Percentiles rank a stretch among this genome's conserved stretches.
These are phyloP conservation scores for Candida sp. DNA, from an alignment of 1,139 yeast species.

Conservation along the genomic window DNA sequence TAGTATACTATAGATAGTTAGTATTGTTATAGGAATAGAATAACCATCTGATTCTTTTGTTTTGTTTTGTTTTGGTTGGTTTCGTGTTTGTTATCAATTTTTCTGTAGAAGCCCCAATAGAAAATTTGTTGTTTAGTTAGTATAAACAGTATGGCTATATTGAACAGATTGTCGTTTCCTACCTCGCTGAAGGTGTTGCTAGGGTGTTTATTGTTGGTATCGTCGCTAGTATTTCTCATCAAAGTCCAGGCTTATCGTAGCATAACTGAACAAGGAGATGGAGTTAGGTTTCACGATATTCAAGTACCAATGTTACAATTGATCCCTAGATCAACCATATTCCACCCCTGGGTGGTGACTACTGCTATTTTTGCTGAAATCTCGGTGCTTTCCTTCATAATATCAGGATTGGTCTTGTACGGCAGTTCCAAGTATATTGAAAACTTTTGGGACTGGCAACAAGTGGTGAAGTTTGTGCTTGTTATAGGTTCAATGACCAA, in stretches of 20 bases:
- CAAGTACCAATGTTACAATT: slow-evolving; percentile 64
- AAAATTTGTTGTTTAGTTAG: no score
- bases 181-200: slow-evolving; percentile 27
- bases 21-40: no score
- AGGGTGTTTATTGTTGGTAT: slow-evolving; percentile 18
- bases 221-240: slow-evolving; percentile 24
- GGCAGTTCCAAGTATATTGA: slow-evolving; percentile 52
- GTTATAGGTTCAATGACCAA: slow-evolving; percentile 62
- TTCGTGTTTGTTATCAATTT: neutral
- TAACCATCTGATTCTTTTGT: no score
- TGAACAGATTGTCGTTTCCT: slow-evolving; percentile 13
- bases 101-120: neutral
- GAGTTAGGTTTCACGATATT: slow-evolving; percentile 31
- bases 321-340: slow-evolving; percentile 59
- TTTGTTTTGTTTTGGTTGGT: no score
- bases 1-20: no score
- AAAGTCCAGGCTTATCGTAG: slow-evolving; percentile 32
- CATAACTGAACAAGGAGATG: slow-evolving; percentile 15
- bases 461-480: slow-evolving; percentile 56
- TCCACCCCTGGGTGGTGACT: slow-evolving; percentile 74
- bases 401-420: slow-evolving; percentile 48
- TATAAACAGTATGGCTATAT: slow-evolving; percentile 6
- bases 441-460: slow-evolving; percentile 57
- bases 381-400: slow-evolving; percentile 44
- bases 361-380: slow-evolving; percentile 74